Conservation (phyloP, 179 eudicot genomes). For the Patellifolia procumbens region DNA sequence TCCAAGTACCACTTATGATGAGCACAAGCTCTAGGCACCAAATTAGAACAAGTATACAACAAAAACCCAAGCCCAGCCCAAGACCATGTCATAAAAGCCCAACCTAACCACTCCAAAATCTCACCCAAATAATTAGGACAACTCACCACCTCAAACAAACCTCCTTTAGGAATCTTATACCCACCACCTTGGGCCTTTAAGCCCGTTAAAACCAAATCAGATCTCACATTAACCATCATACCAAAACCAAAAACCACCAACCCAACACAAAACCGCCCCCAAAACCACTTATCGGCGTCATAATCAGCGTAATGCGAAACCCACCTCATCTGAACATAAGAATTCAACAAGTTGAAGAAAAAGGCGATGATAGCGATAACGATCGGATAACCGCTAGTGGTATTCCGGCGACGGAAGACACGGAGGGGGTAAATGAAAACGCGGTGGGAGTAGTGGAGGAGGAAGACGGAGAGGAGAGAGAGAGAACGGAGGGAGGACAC, state of each 20-base stretch:
- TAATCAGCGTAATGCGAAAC: constrained; percentile 55
- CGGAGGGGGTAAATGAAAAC: constrained; percentile 69
- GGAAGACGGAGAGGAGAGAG: constrained; percentile 54
- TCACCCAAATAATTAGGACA: constrained; percentile 85
- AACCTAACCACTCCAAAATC: constrained; percentile 83
- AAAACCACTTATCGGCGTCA: constrained; percentile 44
- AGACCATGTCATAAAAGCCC: constrained; percentile 73
- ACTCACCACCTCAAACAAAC: constrained; percentile 67
- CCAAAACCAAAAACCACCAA: constrained; percentile 49
- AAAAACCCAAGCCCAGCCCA: constrained; percentile 82
- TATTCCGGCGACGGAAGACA: constrained; percentile 30
- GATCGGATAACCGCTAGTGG: constrained; percentile 44
- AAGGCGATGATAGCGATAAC: constrained; percentile 54
- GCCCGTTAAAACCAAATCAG: constrained; percentile 56
- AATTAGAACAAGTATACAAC: constrained; percentile 60
- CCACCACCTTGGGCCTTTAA: constrained; percentile 57
- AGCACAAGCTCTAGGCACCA: constrained; percentile 67
- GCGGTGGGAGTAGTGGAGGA: constrained; percentile 78
- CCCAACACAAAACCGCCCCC: constrained; percentile 60
- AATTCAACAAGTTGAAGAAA: constrained; percentile 52
- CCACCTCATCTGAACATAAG: constrained; percentile 66
- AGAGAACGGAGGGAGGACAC: constrained; percentile 37
- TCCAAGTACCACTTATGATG: constrained; percentile 75
- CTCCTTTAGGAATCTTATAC: constrained; percentile 64
- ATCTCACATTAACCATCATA: constrained; percentile 54